Evolutionary conservation across 2,329 filamentous ascomycete genomes (phyloP).

Genomic region (Canariomyces notabilis): DNA sequence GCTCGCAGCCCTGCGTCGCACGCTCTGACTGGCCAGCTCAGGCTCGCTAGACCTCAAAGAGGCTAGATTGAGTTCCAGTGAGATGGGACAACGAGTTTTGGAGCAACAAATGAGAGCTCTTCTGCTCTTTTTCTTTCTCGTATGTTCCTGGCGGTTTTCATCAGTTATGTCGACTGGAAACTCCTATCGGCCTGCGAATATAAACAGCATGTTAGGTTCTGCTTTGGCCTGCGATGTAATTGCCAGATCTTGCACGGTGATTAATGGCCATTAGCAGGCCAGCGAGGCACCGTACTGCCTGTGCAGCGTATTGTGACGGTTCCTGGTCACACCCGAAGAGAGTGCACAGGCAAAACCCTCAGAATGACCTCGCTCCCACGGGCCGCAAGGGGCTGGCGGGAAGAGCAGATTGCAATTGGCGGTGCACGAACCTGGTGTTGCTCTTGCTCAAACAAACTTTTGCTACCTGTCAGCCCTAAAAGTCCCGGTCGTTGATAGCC

Average conservation of each 20-base stretch:
- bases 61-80: conserved; percentile 19
- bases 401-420: conserved; percentile 1
- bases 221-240: conserved; percentile 2
- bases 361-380: neutral
- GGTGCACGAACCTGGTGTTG: conserved; percentile 15
- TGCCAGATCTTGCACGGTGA: neutral
- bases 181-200: neutral
- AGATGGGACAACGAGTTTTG: conserved; percentile 4
- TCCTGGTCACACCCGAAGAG: conserved; percentile 8
- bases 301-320: conserved; percentile 15
- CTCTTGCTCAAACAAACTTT: conserved; percentile 1
- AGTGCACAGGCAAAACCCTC: neutral
- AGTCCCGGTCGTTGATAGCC: neutral
- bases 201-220: neutral
- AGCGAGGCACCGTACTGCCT: conserved; percentile 18
- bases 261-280: conserved; percentile 3
- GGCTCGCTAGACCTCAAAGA: conserved; percentile 8
- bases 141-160: neutral
- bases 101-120: neutral
- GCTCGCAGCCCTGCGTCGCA: conserved; percentile 9
- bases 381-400: neutral
- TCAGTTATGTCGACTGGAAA: too few relatives aligned
- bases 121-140: too few relatives aligned
- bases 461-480: neutral
- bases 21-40: conserved; percentile 15